Evolutionary conservation across 2,329 filamentous ascomycete species (phyloP), one percentile per base, ranked within the genome.

Genomic region (Fusarium sp.): DNA sequence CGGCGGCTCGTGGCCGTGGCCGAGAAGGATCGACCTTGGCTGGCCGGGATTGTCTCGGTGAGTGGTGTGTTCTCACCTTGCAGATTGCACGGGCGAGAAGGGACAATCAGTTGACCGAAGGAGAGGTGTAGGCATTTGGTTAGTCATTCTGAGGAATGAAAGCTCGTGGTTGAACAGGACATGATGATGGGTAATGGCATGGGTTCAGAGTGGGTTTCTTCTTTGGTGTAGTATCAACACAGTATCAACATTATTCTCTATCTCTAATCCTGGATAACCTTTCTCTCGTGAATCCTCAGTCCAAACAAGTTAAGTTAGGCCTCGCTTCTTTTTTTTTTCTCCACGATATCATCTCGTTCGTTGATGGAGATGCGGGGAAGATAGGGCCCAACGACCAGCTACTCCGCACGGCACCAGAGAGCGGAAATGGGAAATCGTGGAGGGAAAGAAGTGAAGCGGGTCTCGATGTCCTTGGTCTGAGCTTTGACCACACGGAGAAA

Each of bases 331-430:
- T 29, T 29, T 53, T 44, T 27, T 29, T 29, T 46, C 42, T 46
- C 42, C 51, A 44, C 64, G 51, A 68, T 42, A 63, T 60, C 55
- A 40, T 68, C 64, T 64, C 51, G 53, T 55, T 18, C n/a, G 36
- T 46, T 33, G 51, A 44, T 44, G 40, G 23, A 38, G 33, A 62
- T 68, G 68, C 68, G 68, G 68, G 68, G 68, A 71, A 69, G 59
- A 67, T 51, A 34, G 23, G 23, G 23, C 23, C 42, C 54, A 57
- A 66, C 20, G 33, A 54, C 38, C 59, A 67, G 42, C 67, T 70
- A 70, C 68, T 70, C 68, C 68, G 68, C 68, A 70, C 65, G 61
- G 68, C 58, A 16, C 50, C 14, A 53, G 33, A 51, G 42, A 11
- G 16, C 31, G 27, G 23, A 60, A 56, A 46, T 25, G 62, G 31